These are phyloP conservation scores for Fusarium paranaense DNA, from an alignment of 2,329 filamentous ascomycete species.

Conservation along the genomic window DNA sequence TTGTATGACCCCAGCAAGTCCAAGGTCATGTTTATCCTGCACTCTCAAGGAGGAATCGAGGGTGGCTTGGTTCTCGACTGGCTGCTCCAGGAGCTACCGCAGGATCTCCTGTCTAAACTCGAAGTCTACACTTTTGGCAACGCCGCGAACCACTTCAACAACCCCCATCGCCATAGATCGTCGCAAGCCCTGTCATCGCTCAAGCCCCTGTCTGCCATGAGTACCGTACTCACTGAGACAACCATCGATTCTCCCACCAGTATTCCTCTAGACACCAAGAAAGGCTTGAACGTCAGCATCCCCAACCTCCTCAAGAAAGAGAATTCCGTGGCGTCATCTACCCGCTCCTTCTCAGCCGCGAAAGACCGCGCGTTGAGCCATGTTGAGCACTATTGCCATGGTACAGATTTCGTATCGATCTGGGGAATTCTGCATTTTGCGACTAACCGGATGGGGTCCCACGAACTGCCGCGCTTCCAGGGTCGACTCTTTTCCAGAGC, in stretches of 20 bases:
- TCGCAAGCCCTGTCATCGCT: conserved; percentile 54
- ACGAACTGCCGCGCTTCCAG: conserved; percentile 69
- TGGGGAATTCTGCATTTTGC: conserved; percentile 81
- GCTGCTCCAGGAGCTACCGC: conserved; percentile 78
- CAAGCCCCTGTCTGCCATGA: conserved; percentile 51
- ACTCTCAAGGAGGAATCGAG: conserved; percentile 83
- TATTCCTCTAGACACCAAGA: conserved; percentile 36
- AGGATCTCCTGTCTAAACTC: conserved; percentile 73
- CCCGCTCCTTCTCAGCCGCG: conserved; percentile 52
- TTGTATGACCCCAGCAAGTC: conserved; percentile 71
- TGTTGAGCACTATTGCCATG: conserved; percentile 85
- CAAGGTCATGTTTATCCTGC: conserved; percentile 79
- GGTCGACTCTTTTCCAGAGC: conserved; percentile 70
- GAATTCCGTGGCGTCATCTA: conserved; percentile 47
- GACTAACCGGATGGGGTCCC: conserved; percentile 54
- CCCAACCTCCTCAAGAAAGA: conserved; percentile 35
- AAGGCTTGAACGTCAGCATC: conserved; percentile 21
- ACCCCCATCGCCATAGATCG: conserved; percentile 68
- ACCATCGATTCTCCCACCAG: conserved; percentile 43
- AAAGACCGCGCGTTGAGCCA: conserved; percentile 70
- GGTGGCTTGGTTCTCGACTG: conserved; percentile 80
- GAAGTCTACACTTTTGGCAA: conserved; percentile 85
- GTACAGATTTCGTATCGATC: conserved; percentile 77
- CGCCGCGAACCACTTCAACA: conserved; percentile 86
- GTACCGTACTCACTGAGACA: conserved; percentile 52